Percentiles rank a stretch among this genome's conserved stretches.
phyloP scores from a whole-genome alignment of 106 monocot genomes.

The Dioscorea dumetorum region DNA sequence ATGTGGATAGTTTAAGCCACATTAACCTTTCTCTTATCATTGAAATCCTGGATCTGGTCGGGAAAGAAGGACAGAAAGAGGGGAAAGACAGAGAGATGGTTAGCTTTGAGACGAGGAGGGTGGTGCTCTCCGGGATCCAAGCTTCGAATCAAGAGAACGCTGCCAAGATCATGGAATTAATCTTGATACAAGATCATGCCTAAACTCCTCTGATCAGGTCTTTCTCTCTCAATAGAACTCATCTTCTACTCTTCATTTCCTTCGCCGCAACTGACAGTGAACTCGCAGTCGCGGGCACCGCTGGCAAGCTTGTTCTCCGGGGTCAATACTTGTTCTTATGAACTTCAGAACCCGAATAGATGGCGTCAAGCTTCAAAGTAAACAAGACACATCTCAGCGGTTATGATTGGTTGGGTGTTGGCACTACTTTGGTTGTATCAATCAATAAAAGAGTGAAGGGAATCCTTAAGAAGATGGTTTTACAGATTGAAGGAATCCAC shows the following conservation, averaged over 20 bases:
- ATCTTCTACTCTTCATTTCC: not conserved
- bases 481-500: too few species aligned
- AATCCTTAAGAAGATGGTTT: too few species aligned
- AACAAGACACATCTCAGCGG: too few species aligned
- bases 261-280: not conserved
- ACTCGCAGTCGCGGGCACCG: not conserved
- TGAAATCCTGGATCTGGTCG: too few species aligned
- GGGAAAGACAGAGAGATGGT: too few species aligned
- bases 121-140: conserved; percentile 87
- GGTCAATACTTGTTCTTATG: not conserved
- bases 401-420: too few species aligned
- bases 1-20: too few species aligned
- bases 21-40: too few species aligned
- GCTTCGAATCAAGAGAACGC: conserved; percentile 77
- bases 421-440: too few species aligned
- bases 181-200: conserved; percentile 84
- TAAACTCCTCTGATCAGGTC: conserved; percentile 33
- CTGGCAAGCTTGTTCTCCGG: not conserved
- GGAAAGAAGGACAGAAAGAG: too few species aligned
- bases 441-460: too few species aligned
- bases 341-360: not conserved
- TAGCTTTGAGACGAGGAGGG: conserved; percentile 81
- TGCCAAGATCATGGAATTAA: conserved; percentile 92
- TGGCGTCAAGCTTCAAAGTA: too few species aligned
- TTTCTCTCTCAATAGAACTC: conserved; percentile 42